These are phyloP conservation scores for Perkinsela sp. DNA, from an alignment of 208 protist genomes.

Conservation along the genomic window DNA sequence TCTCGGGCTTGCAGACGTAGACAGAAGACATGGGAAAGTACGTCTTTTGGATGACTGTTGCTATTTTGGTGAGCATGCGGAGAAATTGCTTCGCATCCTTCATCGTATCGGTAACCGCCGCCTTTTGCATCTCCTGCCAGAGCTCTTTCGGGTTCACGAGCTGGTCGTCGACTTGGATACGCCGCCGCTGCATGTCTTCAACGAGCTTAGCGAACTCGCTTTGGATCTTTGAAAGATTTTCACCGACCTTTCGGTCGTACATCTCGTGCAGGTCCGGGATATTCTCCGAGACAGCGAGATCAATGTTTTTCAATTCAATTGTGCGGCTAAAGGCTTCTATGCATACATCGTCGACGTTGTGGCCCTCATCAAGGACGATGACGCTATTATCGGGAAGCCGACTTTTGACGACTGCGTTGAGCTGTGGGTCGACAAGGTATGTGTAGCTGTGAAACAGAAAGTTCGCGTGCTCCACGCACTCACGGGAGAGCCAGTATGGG, in stretches of 20 bases:
- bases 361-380: slow-evolving; percentile 95
- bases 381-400: slow-evolving; percentile 76
- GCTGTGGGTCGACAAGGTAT: slow-evolving; percentile 94
- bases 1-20: slow-evolving; percentile 52
- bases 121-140: slow-evolving; percentile 20
- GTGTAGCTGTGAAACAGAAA: slow-evolving; percentile 94
- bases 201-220: slow-evolving; percentile 74
- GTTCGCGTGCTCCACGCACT: slow-evolving; percentile 62
- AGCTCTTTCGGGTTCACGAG: slow-evolving; percentile 26
- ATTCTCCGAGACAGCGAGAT: slow-evolving; percentile 33
- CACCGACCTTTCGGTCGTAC: slow-evolving; percentile 38
- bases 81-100: slow-evolving; percentile 82
- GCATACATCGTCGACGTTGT: slow-evolving; percentile 98
- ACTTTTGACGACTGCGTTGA: slow-evolving; percentile 67
- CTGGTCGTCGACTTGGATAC: neutral
- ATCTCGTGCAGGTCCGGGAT: slow-evolving; percentile 32
- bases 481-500: slow-evolving; percentile 73
- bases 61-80: slow-evolving; percentile 60
- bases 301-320: slow-evolving; percentile 61
- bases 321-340: slow-evolving; percentile 90
- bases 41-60: slow-evolving; percentile 71
- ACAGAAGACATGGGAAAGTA: slow-evolving; percentile 45
- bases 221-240: slow-evolving; percentile 58
- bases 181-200: slow-evolving; percentile 21
- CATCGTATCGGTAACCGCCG: slow-evolving; percentile 78